Conservation (phyloP, 305 asterid genomes). For the Fraxinus floribunda region DNA sequence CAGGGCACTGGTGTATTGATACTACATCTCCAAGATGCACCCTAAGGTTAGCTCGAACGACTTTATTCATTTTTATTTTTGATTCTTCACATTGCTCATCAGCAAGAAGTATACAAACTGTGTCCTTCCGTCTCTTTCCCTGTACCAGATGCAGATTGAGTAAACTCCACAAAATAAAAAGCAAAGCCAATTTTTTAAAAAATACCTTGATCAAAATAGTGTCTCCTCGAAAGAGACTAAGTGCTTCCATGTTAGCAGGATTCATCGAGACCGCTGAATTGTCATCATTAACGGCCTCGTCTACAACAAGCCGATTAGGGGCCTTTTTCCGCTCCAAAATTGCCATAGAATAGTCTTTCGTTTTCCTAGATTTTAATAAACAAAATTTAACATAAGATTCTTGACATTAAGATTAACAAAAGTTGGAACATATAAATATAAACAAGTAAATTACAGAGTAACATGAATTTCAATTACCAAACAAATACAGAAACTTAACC, state of each 20-base stretch:
- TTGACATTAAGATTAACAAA: background rate
- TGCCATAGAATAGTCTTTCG: conserved; percentile 38
- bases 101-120: conserved; percentile 39
- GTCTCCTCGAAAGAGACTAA: conserved; percentile 48
- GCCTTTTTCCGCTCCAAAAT: conserved; percentile 46
- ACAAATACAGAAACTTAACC: background rate
- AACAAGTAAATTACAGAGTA: background rate
- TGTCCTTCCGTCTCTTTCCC: conserved; percentile 48
- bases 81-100: conserved; percentile 49
- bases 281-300: conserved; percentile 45
- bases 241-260: conserved; percentile 42
- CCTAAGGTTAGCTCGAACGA: conserved; percentile 41
- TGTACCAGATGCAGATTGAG: conserved; percentile 9
- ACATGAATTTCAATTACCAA: background rate
- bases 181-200: background rate
- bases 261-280: conserved; percentile 40
- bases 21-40: conserved; percentile 43
- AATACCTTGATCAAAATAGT: conserved; percentile 38
- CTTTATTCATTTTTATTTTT: conserved; percentile 48
- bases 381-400: background rate
- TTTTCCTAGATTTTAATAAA: conserved; percentile 32
- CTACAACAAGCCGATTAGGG: conserved; percentile 49
- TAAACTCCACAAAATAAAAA: background rate
- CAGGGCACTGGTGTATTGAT: conserved; percentile 51
- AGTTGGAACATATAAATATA: background rate